A percentile compares a stretch with the other conserved stretches of the same genome.
Conservation (phyloP, 179 eudicot genomes). For the Spergularia azorica region DNA sequence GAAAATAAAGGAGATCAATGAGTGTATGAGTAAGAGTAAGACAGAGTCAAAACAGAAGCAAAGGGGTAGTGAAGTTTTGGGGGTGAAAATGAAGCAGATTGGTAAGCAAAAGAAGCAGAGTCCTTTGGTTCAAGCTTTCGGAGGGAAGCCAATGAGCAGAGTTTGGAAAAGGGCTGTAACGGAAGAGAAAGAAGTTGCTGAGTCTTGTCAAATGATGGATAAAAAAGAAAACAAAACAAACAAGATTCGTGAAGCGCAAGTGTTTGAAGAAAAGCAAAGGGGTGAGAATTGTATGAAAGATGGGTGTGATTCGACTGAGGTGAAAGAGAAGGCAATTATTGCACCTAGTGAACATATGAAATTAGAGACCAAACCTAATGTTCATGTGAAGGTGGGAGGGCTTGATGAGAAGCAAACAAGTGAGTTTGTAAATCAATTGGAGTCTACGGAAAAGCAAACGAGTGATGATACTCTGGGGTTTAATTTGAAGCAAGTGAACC, state of each 20-base stretch:
- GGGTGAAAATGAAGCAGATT: background rate
- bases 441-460: too few species aligned
- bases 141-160: background rate
- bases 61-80: conserved; percentile 4
- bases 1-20: background rate
- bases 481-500: background rate
- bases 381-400: background rate
- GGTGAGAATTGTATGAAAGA: background rate
- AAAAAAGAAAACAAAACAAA: background rate
- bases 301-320: background rate
- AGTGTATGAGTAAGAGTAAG: too few species aligned
- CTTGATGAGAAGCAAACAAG: background rate
- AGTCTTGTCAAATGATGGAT: background rate
- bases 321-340: background rate
- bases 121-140: too few species aligned
- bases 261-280: conserved; percentile 1
- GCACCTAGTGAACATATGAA: background rate
- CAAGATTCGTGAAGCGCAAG: background rate
- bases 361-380: background rate
- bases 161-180: background rate
- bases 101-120: conserved; percentile 14
- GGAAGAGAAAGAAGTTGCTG: conserved; percentile 1
- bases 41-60: background rate
- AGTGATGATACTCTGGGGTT: background rate
- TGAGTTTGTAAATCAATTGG: background rate